Conservation (phyloP, 1,139 yeast species). For the Hemisphaericaspora xylanilytica region DNA sequence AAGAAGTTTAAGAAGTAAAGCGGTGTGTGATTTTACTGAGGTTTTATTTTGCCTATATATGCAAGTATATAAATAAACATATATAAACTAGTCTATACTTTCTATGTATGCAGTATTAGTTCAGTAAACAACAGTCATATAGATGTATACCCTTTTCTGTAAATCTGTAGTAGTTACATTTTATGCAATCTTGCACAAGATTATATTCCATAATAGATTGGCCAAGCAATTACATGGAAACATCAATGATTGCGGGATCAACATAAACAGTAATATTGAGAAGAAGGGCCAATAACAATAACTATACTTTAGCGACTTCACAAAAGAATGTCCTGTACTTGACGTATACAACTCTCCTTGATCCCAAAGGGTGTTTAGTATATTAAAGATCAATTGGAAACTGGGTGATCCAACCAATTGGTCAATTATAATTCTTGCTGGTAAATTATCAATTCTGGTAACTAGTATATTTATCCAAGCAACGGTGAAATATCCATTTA, state of each 20-base stretch:
- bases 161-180: neutral
- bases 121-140: no score
- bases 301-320: conserved; percentile 51
- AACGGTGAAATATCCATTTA: conserved; percentile 56
- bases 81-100: neutral
- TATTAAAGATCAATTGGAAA: conserved; percentile 52
- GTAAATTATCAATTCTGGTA: conserved; percentile 29
- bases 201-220: conserved; percentile 54
- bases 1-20: conserved; percentile 40
- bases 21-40: no score
- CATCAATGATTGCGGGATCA: conserved; percentile 46
- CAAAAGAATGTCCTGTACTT: conserved; percentile 31
- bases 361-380: conserved; percentile 57
- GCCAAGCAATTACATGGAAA: conserved; percentile 61
- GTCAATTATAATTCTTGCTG: conserved; percentile 47
- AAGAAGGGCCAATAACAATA: conserved; percentile 62
- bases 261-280: conserved; percentile 48
- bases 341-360: conserved; percentile 34
- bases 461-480: conserved; percentile 56
- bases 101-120: no score
- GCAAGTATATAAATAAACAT: conserved; percentile 1
- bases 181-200: conserved; percentile 39
- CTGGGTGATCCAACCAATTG: conserved; percentile 54
- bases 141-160: no score
- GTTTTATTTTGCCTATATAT: neutral